phyloP scores from a whole-genome alignment of 192 early-diverging fungal species.

The Dissophora ornata region DNA sequence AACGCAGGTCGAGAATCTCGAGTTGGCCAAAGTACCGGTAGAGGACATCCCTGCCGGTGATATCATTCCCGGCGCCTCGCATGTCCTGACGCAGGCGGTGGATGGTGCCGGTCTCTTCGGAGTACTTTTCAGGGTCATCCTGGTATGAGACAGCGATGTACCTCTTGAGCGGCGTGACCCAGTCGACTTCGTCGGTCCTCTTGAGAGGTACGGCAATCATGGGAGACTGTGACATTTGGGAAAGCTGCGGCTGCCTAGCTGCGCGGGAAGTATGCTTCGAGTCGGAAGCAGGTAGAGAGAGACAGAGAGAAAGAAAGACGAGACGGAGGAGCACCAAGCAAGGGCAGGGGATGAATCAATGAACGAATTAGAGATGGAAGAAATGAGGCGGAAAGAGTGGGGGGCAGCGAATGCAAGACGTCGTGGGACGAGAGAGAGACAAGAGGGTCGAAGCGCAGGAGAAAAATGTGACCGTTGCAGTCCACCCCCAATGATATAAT shows the following conservation, averaged over 20 bases:
- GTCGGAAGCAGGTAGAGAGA: not conserved
- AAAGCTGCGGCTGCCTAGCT: no score
- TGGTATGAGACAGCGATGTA: slow-evolving; percentile 90
- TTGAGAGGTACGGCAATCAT: slow-evolving; percentile 80
- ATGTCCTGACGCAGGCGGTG: slow-evolving; percentile 95
- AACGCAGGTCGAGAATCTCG: slow-evolving; percentile 92
- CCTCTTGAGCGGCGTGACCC: slow-evolving; percentile 82
- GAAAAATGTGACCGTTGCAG: no score
- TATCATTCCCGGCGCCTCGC: slow-evolving; percentile 93
- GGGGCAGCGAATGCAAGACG: no score
- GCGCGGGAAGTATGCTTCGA: no score
- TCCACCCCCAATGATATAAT: no score
- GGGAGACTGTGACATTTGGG: slow-evolving; percentile 61
- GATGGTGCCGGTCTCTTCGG: slow-evolving; percentile 82
- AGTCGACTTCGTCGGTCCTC: slow-evolving; percentile 92
- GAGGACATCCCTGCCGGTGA: slow-evolving; percentile 92
- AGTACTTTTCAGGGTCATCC: slow-evolving; percentile 94
- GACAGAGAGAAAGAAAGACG: not conserved
- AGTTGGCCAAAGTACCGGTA: slow-evolving; percentile 98
- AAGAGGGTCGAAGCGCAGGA: no score
- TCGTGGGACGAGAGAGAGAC: no score
- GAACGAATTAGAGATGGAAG: not conserved
- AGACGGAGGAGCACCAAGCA: not conserved
- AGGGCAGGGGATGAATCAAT: not conserved
- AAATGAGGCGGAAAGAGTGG: no score